Percentiles rank a stretch among this genome's conserved stretches.
These are phyloP conservation scores for Cupressus sempervirens DNA, from an alignment of 75 land plant species.

Conservation along the genomic window DNA sequence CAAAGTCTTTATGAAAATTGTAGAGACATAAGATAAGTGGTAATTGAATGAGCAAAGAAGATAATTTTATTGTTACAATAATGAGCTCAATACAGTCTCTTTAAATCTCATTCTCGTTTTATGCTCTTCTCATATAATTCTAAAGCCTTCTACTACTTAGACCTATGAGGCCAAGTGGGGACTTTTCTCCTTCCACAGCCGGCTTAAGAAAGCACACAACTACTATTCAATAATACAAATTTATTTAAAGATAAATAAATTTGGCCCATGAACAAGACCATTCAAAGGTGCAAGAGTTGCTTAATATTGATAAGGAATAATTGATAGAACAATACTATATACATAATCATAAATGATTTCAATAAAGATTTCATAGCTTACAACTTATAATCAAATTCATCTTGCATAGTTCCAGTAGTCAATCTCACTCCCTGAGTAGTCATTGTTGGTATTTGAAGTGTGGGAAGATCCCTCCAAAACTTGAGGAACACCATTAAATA, in stretches of 20 bases:
- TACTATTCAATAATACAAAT: background rate
- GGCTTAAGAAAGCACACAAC: background rate
- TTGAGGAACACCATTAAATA: background rate
- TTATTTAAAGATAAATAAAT: background rate
- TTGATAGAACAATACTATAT: slow-evolving; percentile 1
- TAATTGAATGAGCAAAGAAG: background rate
- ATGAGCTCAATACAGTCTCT: background rate
- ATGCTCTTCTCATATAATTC: too few species aligned
- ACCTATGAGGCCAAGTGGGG: background rate
- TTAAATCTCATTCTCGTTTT: background rate
- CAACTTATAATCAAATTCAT: background rate
- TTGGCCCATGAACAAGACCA: background rate
- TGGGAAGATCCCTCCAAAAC: slow-evolving; percentile 11
- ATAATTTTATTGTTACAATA: background rate
- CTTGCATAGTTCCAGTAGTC: slow-evolving; percentile 11
- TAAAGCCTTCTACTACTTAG: background rate
- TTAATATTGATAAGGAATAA: background rate
- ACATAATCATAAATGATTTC: background rate
- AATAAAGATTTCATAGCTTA: too few species aligned
- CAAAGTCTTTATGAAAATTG: too few species aligned
- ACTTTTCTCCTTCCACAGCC: background rate
- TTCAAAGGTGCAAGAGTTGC: background rate
- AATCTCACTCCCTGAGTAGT: slow-evolving; percentile 6
- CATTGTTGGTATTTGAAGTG: slow-evolving; percentile 3
- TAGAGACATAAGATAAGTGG: too few species aligned